Evolutionary conservation across 2,329 filamentous ascomycete genomes (phyloP).

Genomic region (Drechslerella dactyloides): DNA sequence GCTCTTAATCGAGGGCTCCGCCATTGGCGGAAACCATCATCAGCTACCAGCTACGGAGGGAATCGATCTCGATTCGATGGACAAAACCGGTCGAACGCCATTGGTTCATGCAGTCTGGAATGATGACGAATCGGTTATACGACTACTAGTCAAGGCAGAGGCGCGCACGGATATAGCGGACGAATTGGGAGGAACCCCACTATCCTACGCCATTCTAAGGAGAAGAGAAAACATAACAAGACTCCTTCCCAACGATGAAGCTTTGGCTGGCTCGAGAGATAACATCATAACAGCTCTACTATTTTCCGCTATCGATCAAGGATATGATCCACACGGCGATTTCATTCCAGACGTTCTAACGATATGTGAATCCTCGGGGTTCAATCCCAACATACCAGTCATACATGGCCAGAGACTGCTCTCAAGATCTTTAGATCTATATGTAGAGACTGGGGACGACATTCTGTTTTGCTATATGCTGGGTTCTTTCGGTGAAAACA

Average conservation of each 20-base stretch:
- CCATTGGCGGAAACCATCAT: background rate
- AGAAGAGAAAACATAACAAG: background rate
- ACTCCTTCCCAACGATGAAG: constrained; percentile 8
- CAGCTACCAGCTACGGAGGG: background rate
- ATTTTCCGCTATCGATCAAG: background rate
- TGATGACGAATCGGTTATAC: background rate
- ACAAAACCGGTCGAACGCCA: constrained; percentile 12
- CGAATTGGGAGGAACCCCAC: constrained; percentile 13
- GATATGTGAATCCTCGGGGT: background rate
- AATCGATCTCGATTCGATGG: constrained; percentile 1
- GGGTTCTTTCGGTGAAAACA: too few relatives aligned
- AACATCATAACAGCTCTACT: background rate
- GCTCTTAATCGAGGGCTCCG: background rate
- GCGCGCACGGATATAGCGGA: constrained; percentile 7
- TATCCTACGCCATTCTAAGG: constrained; percentile 13
- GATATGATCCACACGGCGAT: too few relatives aligned
- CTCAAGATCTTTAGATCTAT: too few relatives aligned
- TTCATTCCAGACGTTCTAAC: background rate
- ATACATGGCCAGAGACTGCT: too few relatives aligned
- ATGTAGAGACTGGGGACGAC: too few relatives aligned
- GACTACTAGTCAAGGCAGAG: constrained; percentile 8
- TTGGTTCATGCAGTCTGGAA: constrained; percentile 9
- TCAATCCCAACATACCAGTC: too few relatives aligned
- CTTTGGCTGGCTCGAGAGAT: background rate
- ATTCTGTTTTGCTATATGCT: too few relatives aligned